Percentiles rank a stretch among this genome's conserved stretches.
These are phyloP conservation scores for Trichoderma breve DNA, from an alignment of 2,329 filamentous ascomycete genomes.

Conservation along the genomic window DNA sequence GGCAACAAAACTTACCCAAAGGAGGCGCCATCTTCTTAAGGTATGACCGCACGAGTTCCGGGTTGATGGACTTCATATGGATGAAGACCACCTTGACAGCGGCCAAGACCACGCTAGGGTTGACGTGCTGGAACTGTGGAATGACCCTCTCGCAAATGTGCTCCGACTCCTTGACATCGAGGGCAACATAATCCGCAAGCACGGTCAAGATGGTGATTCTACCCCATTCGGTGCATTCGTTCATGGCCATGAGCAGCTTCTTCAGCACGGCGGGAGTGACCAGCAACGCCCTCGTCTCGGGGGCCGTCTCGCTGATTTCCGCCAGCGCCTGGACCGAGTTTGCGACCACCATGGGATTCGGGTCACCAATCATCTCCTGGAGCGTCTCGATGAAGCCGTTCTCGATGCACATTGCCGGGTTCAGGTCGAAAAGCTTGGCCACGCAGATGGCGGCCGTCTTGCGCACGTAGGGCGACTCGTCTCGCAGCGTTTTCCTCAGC, in stretches of 20 bases:
- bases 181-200: conserved; percentile 79
- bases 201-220: conserved; percentile 89
- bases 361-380: conserved; percentile 94
- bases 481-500: conserved; percentile 87
- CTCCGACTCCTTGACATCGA: conserved; percentile 93
- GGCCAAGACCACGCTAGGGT: conserved; percentile 93
- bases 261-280: conserved; percentile 82
- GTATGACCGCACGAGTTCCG: conserved; percentile 78
- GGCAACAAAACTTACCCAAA: conserved; percentile 57
- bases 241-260: conserved; percentile 93
- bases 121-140: conserved; percentile 97
- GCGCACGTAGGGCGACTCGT: conserved; percentile 96
- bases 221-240: conserved; percentile 98
- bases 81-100: conserved; percentile 97
- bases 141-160: conserved; percentile 96
- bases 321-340: conserved; percentile 93
- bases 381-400: conserved; percentile 93
- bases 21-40: conserved; percentile 99
- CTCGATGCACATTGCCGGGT: conserved; percentile 87
- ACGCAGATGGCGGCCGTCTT: conserved; percentile 98
- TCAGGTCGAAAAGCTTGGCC: conserved; percentile 95
- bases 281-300: conserved; percentile 82
- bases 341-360: conserved; percentile 98
- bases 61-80: conserved; percentile 83
- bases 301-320: conserved; percentile 86